These are phyloP conservation scores for Lasiosphaeria miniovina DNA, from an alignment of 495 filamentous ascomycete genomes.

Conservation along the genomic window DNA sequence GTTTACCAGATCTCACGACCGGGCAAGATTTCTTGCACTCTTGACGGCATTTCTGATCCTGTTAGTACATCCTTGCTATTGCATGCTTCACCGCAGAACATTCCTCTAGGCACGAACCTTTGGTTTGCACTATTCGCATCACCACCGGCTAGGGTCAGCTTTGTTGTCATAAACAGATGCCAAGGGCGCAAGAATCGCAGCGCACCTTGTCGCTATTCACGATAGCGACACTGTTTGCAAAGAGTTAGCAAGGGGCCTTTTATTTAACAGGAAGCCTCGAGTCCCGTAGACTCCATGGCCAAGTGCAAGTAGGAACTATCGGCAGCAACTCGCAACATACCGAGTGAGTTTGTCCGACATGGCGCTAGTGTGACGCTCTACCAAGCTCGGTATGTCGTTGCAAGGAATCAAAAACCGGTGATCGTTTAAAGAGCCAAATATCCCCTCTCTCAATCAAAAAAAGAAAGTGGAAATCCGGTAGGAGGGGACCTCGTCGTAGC, in stretches of 20 bases:
- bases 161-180: slow-evolving; percentile 3
- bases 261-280: no score
- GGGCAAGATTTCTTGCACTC: slow-evolving; percentile 99
- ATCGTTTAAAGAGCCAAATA: slow-evolving; percentile 1
- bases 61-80: neutral
- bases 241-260: slow-evolving; percentile 7
- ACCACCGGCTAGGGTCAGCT: slow-evolving; percentile 14
- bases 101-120: slow-evolving; percentile 57
- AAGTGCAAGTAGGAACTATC: neutral
- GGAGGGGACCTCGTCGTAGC: neutral
- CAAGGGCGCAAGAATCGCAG: slow-evolving; percentile 7
- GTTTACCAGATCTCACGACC: slow-evolving; percentile 93
- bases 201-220: slow-evolving; percentile 94
- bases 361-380: slow-evolving; percentile 22
- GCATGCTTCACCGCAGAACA: neutral
- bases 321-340: slow-evolving; percentile 41
- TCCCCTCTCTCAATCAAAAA: neutral
- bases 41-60: slow-evolving; percentile 57
- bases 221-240: slow-evolving; percentile 78
- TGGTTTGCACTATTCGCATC: slow-evolving; percentile 78
- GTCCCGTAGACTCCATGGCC: neutral
- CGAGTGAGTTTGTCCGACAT: slow-evolving; percentile 89
- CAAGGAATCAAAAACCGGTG: neutral
- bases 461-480: neutral
- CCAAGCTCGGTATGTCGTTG: neutral